Evolutionary conservation across 2,329 filamentous ascomycete species (phyloP).

Genomic region (Venturiaceae sp.): DNA sequence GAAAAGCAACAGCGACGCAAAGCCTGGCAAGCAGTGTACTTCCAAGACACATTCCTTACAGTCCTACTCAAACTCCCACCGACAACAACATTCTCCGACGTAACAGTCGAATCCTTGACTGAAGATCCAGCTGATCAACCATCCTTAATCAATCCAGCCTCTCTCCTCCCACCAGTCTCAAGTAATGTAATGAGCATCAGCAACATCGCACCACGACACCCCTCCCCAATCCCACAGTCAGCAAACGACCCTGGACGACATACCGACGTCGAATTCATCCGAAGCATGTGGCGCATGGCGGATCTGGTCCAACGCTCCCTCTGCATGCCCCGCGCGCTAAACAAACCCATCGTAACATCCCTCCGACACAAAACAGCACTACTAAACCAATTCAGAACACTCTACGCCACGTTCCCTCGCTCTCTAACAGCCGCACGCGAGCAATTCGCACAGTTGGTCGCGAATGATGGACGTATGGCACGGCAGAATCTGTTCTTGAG

Average conservation of each 20-base stretch:
- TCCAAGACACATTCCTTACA: conserved; percentile 75
- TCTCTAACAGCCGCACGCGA: conserved; percentile 57
- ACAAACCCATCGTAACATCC: conserved; percentile 60
- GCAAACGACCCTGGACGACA: conserved; percentile 9
- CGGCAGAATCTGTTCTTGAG: conserved; percentile 69
- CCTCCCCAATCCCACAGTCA: conserved; percentile 20
- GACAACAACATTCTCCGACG: conserved; percentile 69
- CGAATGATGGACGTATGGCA: conserved; percentile 54
- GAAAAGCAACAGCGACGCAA: conserved; percentile 74
- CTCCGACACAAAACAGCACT: conserved; percentile 60
- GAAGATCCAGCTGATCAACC: conserved; percentile 41
- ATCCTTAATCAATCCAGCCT: conserved; percentile 51
- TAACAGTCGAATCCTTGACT: conserved; percentile 61
- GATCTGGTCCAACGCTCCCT: conserved; percentile 71
- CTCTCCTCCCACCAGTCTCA: conserved; percentile 30
- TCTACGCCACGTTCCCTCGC: conserved; percentile 64
- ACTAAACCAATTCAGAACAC: conserved; percentile 57
- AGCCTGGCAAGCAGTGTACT: conserved; percentile 70
- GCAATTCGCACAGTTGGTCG: conserved; percentile 47
- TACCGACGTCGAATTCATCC: conserved; percentile 46
- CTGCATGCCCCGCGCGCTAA: conserved; percentile 64
- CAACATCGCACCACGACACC: conserved; percentile 30
- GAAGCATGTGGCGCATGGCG: conserved; percentile 69
- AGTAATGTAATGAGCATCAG: conserved; percentile 40
- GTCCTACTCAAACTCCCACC: conserved; percentile 69